Evolutionary conservation across 176 grass and related monocot genomes (phyloP), one percentile per base, ranked within the genome.

Genomic region (Panicum miliaceum): DNA sequence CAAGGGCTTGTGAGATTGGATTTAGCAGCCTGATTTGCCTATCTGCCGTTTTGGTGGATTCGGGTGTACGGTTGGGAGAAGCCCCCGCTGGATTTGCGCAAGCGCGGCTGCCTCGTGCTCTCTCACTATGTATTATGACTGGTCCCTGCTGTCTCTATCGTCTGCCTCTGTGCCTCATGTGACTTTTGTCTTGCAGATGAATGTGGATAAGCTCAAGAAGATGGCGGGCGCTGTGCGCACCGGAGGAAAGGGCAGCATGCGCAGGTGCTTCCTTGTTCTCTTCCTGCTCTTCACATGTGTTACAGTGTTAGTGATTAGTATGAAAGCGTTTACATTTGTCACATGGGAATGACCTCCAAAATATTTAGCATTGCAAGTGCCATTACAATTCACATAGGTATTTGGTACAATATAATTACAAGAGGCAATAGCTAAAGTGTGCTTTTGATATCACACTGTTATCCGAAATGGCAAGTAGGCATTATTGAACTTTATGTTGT

Each of bases 181-280:
- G 37, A 42, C 9, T n/a, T 23, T 6, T 26, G 26, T 27, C 50
- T 16, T 10, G 29, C 88, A 93, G 91, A 93, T 93, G 91, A 76
- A 93, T 69, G 89, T 86, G 18, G 91, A 91, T 37, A 93, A 80
- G 88, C 91, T 93, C n/a, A 86, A 79, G 84, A 93, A 88, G 85
- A 93, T 93, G 91, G 91, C 91, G 5, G 85, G 88, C 40, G 88
- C 91, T 1, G 91, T 93, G 76, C 91, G 91, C 88, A 93, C 91
- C 0, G 91, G 91, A 7, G 91, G 91, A 65, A 93, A 93, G 89
- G 91, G 91, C 38, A 93, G 88, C 85, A 78, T 93, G 72, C 91
- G 91, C 84, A 86, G 91, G 91, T 93, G 11, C 7, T 48, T 27
- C 16, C 40, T 46, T 65, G 26, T 22, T 83, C 32, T 12, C 1